Evolutionary conservation across 331 rosid species (phyloP).

Genomic region (Erythrophleum ivorense): DNA sequence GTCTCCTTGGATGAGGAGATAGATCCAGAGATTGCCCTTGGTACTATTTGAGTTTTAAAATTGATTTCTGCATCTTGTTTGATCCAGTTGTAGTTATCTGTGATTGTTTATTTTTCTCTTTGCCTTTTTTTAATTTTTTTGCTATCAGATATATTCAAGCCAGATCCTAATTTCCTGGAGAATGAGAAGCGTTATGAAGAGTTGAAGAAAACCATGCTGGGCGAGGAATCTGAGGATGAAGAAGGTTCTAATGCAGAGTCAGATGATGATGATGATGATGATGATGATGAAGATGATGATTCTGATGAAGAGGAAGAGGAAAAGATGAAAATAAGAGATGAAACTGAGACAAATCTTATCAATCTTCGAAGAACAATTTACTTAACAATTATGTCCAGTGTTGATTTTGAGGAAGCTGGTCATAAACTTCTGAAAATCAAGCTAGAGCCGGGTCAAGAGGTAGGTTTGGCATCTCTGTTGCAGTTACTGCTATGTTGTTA

Average conservation of each 20-base stretch:
- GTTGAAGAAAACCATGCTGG: conserved; percentile 75
- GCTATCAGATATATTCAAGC: conserved; percentile 76
- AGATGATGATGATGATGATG: conserved; percentile 54
- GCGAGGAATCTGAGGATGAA: conserved; percentile 90
- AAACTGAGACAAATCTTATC: conserved; percentile 73
- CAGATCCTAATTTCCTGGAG: conserved; percentile 74
- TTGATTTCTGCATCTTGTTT: conserved; percentile 28
- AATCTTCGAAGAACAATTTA: conserved; percentile 73
- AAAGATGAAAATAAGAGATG: conserved; percentile 61
- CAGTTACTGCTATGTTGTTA: conserved; percentile 32
- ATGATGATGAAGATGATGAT: conserved; percentile 56
- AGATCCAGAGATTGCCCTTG: conserved; percentile 78
- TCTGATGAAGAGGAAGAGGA: conserved; percentile 49
- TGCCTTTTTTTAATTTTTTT: conserved; percentile 11
- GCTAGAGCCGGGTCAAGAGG: conserved; percentile 82
- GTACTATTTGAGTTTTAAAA: conserved; percentile 45
- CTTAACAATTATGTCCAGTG: conserved; percentile 77
- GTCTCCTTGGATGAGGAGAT: conserved; percentile 83
- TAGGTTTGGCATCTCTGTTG: conserved; percentile 39
- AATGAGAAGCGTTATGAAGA: conserved; percentile 83
- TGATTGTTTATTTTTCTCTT: conserved; percentile 17
- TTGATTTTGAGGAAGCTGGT: conserved; percentile 91
- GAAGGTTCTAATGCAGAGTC: conserved; percentile 64
- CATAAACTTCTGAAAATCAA: conserved; percentile 72
- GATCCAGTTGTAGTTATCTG: conserved; percentile 13